A percentile compares a stretch with the other conserved stretches of the same genome.
These are phyloP conservation scores for Debaryomyces prosopidis DNA, from an alignment of 805 yeast species.

Conservation along the genomic window DNA sequence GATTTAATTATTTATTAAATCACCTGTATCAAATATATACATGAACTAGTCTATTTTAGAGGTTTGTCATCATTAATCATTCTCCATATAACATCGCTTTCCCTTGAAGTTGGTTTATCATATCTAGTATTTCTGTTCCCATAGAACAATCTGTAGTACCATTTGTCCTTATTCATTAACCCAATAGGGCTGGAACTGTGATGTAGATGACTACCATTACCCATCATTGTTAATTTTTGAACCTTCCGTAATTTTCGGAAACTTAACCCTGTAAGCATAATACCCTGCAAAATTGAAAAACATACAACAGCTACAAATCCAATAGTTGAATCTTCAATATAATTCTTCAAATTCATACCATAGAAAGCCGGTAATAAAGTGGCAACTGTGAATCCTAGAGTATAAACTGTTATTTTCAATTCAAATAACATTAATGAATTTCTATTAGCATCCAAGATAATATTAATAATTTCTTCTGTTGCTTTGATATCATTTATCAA, in stretches of 20 bases:
- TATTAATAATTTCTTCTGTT: conserved; percentile 90
- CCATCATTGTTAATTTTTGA: conserved; percentile 65
- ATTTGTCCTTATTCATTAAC: conserved; percentile 11
- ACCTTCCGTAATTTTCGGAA: conserved; percentile 59
- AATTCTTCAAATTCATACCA: conserved; percentile 83
- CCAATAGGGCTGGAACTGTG: conserved; percentile 10
- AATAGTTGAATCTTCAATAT: conserved; percentile 62
- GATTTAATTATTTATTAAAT: not conserved
- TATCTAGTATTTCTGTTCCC: conserved; percentile 26
- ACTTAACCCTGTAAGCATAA: conserved; percentile 53
- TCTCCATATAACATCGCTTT: conserved; percentile 42
- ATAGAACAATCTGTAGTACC: conserved; percentile 22
- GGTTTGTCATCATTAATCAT: conserved; percentile 42
- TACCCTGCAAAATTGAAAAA: conserved; percentile 54
- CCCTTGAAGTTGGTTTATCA: conserved; percentile 35
- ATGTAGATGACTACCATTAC: conserved; percentile 1
- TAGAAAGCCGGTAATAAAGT: conserved; percentile 84
- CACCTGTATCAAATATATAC: not conserved
- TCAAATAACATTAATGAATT: conserved; percentile 87
- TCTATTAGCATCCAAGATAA: conserved; percentile 87
- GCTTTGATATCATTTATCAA: conserved; percentile 80
- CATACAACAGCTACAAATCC: conserved; percentile 64
- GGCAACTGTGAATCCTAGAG: conserved; percentile 83
- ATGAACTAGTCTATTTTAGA: conserved; percentile 6
- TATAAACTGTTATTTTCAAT: conserved; percentile 77